Evolutionary conservation across 2,329 filamentous ascomycete species (phyloP), one percentile per base, ranked within the genome.

Genomic region (Neofusicoccum laricinum): DNA sequence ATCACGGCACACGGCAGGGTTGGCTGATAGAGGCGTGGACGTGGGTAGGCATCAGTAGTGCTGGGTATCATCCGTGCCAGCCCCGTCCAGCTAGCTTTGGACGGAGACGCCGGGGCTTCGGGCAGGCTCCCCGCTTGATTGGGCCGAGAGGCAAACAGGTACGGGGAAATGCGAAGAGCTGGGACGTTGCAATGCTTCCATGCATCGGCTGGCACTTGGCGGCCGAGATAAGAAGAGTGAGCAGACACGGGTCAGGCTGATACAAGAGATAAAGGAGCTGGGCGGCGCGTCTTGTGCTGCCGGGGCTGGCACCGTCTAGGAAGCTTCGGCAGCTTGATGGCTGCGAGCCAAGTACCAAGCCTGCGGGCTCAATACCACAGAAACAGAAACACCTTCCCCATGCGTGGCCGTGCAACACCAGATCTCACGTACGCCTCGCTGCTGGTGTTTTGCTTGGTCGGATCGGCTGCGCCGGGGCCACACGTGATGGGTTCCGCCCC

Each of bases 151-250:
- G 4, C 55, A 59, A 19, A 21, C 55, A 45, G 15, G 53, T 8
- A 45, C 55, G 25, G 55, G 41, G 41, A 46, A 34, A 14, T 46
- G 55, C 55, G 55, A 59, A 15, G 25, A 36, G 55, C 38, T 34
- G 53, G 34, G 50, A 55, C 10, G 36, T 11, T 40, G 50, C 51
- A 57, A 59, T 59, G 55, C 55, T 59, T 43, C 40, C 25, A 43
- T 36, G 10, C 15, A 43, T 30, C 36, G 11, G 51, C 2, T 17
- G 15, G 17, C 19, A 45, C 53, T 45, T 59, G 41, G 40, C 30
- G 34, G 30, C 12, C 46, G 41, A 59, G 55, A 59, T 59, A 59
- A 59, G 55, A 59, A 46, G 41, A 46, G 55, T 59, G 55, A 40
- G 55, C 55, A 59, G 40, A 19, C 53, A 58, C 25, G 38, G 34